A percentile compares a stretch with the other conserved stretches of the same genome.
phyloP scores from a whole-genome alignment of 163 green algal species.

The Chloroidium sp. region DNA sequence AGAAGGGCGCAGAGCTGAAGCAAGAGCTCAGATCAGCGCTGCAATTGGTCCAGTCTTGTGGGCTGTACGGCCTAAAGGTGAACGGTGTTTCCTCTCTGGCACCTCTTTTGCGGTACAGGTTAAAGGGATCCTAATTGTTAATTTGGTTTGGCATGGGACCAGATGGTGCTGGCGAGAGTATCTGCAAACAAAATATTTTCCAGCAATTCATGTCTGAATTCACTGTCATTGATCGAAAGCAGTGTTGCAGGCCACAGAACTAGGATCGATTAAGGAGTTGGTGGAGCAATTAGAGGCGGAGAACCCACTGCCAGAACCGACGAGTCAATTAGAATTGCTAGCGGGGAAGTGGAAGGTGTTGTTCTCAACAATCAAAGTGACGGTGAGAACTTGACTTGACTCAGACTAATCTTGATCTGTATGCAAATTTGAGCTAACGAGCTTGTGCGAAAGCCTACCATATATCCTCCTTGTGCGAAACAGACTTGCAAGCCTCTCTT shows the following conservation, averaged over 20 bases:
- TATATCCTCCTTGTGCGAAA: too few species aligned
- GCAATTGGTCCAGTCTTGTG: not conserved
- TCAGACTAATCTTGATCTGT: not conserved
- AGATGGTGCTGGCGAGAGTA: too few species aligned
- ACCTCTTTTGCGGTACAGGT: not conserved
- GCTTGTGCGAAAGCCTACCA: too few species aligned
- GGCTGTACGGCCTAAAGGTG: not conserved
- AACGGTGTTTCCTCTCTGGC: not conserved
- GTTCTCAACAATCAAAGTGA: slow-evolving; percentile 73
- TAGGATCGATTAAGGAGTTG: slow-evolving; percentile 28
- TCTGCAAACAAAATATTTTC: too few species aligned
- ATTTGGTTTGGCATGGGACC: too few species aligned
- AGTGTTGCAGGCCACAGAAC: slow-evolving; percentile 15
- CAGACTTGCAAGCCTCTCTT: too few species aligned
- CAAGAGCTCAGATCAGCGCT: not conserved
- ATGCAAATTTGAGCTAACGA: not conserved
- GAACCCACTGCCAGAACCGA: slow-evolving; percentile 32
- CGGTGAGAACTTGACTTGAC: slow-evolving; percentile 14
- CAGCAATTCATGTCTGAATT: too few species aligned
- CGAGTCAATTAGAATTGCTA: slow-evolving; percentile 31
- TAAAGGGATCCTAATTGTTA: too few species aligned
- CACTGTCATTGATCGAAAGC: too few species aligned
- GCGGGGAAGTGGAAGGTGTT: slow-evolving; percentile 59
- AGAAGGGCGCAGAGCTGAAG: not conserved
- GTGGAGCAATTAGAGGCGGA: slow-evolving; percentile 38